Conservation (phyloP, 352 stramenopile species). For the Pythium pyrilobum region DNA sequence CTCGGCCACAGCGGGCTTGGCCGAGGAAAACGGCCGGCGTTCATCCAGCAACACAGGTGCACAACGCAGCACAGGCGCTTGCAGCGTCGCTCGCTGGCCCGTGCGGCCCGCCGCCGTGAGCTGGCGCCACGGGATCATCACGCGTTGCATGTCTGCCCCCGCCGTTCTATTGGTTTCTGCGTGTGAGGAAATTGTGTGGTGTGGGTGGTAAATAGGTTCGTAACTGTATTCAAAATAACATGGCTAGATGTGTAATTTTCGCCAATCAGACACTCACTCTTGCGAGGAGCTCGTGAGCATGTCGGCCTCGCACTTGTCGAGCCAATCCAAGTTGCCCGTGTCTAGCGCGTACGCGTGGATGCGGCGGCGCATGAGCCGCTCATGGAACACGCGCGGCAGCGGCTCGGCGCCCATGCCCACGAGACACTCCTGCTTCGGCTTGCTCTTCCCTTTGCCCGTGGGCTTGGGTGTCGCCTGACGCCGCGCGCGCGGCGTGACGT, state of each 20-base stretch:
- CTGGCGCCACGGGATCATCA: background rate
- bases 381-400: constrained; percentile 12
- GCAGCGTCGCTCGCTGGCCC: background rate
- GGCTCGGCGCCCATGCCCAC: constrained; percentile 8
- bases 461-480: constrained; percentile 8
- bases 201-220: constrained; percentile 8
- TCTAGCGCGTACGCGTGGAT: constrained; percentile 24
- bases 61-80: background rate
- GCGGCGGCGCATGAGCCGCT: constrained; percentile 20
- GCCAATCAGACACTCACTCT: constrained; percentile 6
- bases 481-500: constrained; percentile 29
- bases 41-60: no score
- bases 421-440: constrained; percentile 12
- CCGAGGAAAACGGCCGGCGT: background rate
- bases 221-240: background rate
- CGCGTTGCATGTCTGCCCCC: background rate
- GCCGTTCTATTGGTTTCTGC: background rate
- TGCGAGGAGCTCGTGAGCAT: background rate
- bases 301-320: constrained; percentile 19
- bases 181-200: background rate
- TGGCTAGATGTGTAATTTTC: constrained; percentile 7
- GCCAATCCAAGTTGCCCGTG: constrained; percentile 18
- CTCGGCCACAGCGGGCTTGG: background rate
- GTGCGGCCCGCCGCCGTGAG: background rate
- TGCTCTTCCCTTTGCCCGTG: constrained; percentile 8